Conservation (phyloP, 371 early-diverging fungal species). For the Capillidium heterosporum region DNA sequence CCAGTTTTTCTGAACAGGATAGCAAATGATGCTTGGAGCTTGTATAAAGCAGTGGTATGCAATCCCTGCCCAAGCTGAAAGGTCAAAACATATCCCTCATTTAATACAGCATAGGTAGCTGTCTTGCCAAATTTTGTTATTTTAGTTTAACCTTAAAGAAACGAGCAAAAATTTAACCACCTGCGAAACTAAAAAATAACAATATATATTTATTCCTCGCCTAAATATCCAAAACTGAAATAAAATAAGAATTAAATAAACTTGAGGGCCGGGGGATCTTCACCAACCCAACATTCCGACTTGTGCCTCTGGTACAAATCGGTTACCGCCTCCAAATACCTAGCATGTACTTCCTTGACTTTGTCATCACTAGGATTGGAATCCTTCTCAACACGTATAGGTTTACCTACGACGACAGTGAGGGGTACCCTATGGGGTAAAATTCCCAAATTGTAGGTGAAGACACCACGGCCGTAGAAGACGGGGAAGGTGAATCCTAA, state of each 20-base stretch:
- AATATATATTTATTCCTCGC: too few species aligned
- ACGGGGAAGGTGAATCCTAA: slow-evolving; percentile 22
- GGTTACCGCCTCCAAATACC: background rate
- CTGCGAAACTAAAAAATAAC: too few species aligned
- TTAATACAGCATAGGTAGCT: too few species aligned
- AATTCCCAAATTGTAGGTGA: slow-evolving; percentile 36
- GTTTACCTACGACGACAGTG: slow-evolving; percentile 28
- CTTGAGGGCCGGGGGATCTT: background rate
- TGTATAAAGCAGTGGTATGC: too few species aligned
- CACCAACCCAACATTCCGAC: background rate
- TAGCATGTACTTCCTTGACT: background rate
- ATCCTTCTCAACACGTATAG: slow-evolving; percentile 29
- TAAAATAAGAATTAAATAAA: background rate
- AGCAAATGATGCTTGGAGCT: too few species aligned
- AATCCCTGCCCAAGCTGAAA: too few species aligned
- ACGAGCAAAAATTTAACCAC: too few species aligned
- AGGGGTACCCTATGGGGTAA: slow-evolving; percentile 31
- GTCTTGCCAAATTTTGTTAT: too few species aligned
- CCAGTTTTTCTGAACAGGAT: too few species aligned
- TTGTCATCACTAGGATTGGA: slow-evolving; percentile 32
- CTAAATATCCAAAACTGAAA: too few species aligned
- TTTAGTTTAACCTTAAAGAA: too few species aligned
- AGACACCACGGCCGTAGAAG: slow-evolving; percentile 50
- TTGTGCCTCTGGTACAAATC: background rate
- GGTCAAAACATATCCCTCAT: too few species aligned